Base-by-base conservation (phyloP, 78 protist species). In the Dictyostelium intermedium region DNA sequence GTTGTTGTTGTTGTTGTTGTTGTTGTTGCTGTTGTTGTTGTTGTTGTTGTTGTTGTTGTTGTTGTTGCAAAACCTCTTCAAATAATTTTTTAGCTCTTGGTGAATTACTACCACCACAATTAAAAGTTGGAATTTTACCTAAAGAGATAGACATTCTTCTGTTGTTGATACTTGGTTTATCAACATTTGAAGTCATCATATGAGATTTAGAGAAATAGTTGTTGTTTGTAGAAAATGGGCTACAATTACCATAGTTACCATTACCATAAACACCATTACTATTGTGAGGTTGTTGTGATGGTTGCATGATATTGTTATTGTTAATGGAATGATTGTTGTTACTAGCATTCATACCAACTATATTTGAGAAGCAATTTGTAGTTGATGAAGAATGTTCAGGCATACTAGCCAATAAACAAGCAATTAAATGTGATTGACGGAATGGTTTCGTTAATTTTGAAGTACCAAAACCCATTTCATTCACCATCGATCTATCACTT, bases 391-490 rank as follows among this genome's bases (percentile, higher is more conserved):
- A 77, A 50, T 69, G 35, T 23, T 85, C 91, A 2, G 91, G 91
- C 83, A 85, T 85, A 23, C 56, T 32, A 0, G 91, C 91, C 3
- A 85, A 56, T 30, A 85, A 5, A 34, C 91, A 85, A 27, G 91
- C 91, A 20, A 73, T 25, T 25, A 85, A 50, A 50, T 85, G 91
- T 25, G 91, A 72, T 73, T 85, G 91, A 47, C 91, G 82, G n/a
- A 85, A 66, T 69, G 91, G 91, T 47, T 85, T 85, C 16, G 91
- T 85, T 30, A 85, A 60, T 50, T 85, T 85, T 25, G 91, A 69
- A 39, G 91, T 85, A 23, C 79, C 79, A 16, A 74, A 45, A 32
- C 91, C 82, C 27, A 85, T 85, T 27, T 77, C 91, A 85, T 85
- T 76, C 1, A 85, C 82, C 83, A 85, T 73, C 4, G 91, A 73